Evolutionary conservation across 345 rosid genomes (phyloP).

Genomic region (Mercurialis annua): DNA sequence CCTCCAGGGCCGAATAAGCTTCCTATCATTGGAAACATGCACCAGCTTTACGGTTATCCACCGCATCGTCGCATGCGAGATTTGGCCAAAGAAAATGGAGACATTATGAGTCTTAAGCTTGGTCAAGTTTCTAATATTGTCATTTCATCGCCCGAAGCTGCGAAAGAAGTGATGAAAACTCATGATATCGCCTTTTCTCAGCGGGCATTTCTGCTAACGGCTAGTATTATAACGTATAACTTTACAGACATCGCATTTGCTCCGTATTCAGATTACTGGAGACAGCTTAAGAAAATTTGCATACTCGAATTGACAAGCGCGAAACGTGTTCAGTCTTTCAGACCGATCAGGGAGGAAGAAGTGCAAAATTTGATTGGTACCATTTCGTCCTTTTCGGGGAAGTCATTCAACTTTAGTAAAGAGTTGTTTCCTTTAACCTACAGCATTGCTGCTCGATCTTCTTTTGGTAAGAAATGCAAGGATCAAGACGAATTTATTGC

Average conservation of each 20-base stretch:
- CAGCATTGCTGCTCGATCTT: constrained; percentile 17
- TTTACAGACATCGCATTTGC: constrained; percentile 10
- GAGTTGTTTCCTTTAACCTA: constrained; percentile 10
- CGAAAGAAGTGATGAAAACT: constrained; percentile 30
- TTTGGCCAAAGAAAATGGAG: constrained; percentile 34
- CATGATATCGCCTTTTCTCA: constrained; percentile 32
- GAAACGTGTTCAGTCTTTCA: constrained; percentile 26
- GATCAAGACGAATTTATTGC: constrained; percentile 20
- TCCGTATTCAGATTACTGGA: constrained; percentile 32
- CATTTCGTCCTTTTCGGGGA: neutral
- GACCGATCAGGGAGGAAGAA: constrained; percentile 26
- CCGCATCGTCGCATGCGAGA: constrained; percentile 27
- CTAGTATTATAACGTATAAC: constrained; percentile 14
- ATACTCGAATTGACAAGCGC: constrained; percentile 18
- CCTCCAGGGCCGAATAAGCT: constrained; percentile 41
- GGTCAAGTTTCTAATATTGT: constrained; percentile 27
- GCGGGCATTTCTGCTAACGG: constrained; percentile 18
- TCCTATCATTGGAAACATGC: constrained; percentile 37
- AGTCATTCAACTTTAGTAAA: constrained; percentile 22
- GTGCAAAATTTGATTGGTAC: constrained; percentile 6
- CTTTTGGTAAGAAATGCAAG: constrained; percentile 25
- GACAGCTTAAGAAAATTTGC: constrained; percentile 25
- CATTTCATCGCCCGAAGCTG: constrained; percentile 26
- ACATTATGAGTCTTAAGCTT: constrained; percentile 34
- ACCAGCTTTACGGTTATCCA: constrained; percentile 21